Conservation (phyloP, 192 early-diverging fungal genomes). For the Dispira parvispora region DNA sequence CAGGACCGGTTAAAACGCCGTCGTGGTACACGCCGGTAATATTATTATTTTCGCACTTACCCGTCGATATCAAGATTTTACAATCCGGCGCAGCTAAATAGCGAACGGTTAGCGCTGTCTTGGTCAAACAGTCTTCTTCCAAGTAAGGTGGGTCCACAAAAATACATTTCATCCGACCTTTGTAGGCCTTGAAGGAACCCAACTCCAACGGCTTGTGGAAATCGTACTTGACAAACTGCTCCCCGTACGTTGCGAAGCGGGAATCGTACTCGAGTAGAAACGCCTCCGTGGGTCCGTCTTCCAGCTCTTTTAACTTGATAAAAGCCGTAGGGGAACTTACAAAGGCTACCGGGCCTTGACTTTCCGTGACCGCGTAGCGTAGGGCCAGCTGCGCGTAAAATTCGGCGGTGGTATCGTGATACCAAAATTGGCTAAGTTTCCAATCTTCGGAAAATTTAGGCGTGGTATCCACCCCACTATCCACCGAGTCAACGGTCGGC, state of each 20-base stretch:
- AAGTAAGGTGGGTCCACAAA: conserved; percentile 53
- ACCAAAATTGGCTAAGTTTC: conserved; percentile 14
- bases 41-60: conserved; percentile 15
- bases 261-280: conserved; percentile 45
- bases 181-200: conserved; percentile 14
- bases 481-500: no score
- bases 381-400: conserved; percentile 20
- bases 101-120: conserved; percentile 33
- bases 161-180: conserved; percentile 32
- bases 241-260: conserved; percentile 39
- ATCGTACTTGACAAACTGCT: conserved; percentile 41
- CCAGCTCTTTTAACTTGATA: conserved; percentile 41
- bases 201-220: conserved; percentile 34
- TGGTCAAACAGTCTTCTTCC: conserved; percentile 41
- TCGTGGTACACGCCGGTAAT: neutral
- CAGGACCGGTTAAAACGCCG: neutral
- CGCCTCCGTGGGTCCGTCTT: conserved; percentile 14
- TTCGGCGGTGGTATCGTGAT: conserved; percentile 24
- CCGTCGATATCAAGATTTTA: conserved; percentile 42
- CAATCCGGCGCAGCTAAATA: conserved; percentile 24
- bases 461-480: no score
- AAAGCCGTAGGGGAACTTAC: conserved; percentile 45
- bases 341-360: conserved; percentile 31
- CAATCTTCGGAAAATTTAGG: neutral
- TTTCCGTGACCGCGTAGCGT: conserved; percentile 18